Percentiles rank a stretch among this genome's conserved stretches.
phyloP scores from a whole-genome alignment of 495 filamentous ascomycete genomes.

The Tuber aestivum region DNA sequence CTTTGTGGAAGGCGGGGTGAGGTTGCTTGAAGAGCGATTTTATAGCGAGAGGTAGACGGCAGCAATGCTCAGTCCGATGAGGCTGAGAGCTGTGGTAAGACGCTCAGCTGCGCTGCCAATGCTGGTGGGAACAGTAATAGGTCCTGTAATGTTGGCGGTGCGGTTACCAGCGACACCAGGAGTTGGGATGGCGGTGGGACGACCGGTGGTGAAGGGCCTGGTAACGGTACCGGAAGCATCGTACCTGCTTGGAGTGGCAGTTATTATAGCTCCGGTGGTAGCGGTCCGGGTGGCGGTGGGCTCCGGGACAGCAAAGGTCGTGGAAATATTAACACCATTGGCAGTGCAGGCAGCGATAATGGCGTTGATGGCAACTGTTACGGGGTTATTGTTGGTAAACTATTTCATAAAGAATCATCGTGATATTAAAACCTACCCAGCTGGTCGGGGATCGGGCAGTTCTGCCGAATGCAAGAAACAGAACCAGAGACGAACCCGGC shows the following conservation, averaged over 20 bases:
- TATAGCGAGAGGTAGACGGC: not conserved
- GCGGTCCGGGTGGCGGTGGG: constrained; percentile 3
- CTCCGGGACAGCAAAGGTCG: constrained; percentile 3
- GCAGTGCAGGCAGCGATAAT: constrained; percentile 13
- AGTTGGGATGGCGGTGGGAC: constrained; percentile 7
- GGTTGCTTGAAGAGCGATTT: not conserved
- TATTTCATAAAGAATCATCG: not conserved
- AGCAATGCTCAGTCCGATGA: not conserved
- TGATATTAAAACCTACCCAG: constrained; percentile 18
- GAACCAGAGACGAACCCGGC: constrained; percentile 14
- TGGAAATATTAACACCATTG: constrained; percentile 25
- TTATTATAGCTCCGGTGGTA: not conserved
- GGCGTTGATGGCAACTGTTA: constrained; percentile 21
- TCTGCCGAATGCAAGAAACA: constrained; percentile 7
- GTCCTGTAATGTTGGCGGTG: constrained; percentile 5
- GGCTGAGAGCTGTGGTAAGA: not conserved
- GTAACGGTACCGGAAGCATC: not conserved
- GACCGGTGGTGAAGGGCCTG: not conserved
- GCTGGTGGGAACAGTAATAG: not conserved
- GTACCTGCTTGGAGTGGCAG: no score
- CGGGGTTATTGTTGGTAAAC: constrained; percentile 9
- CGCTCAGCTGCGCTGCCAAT: not conserved
- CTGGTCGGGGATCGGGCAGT: constrained; percentile 16
- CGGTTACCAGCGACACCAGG: not conserved
- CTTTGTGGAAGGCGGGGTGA: not conserved